phyloP scores from a whole-genome alignment of 495 filamentous ascomycete genomes.

The Beverwykella pulmonaria region DNA sequence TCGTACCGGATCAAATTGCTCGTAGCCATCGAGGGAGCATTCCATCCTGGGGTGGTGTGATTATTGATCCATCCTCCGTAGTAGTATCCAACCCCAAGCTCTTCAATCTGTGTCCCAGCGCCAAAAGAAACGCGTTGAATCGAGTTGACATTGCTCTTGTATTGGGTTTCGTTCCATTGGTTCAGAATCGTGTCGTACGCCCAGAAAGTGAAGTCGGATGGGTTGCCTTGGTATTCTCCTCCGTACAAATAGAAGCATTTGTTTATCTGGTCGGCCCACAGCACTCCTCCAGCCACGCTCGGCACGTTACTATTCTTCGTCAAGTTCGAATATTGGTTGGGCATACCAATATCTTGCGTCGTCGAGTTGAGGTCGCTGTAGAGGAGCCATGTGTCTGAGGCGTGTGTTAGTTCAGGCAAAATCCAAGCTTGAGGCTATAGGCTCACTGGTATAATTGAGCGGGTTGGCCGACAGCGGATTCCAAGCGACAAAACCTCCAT shows the following conservation, averaged over 20 bases:
- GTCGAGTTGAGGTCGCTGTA: conserved; percentile 54
- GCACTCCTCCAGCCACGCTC: conserved; percentile 48
- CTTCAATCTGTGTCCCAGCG: conserved; percentile 44
- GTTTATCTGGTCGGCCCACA: conserved; percentile 58
- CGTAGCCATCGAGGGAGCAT: conserved; percentile 46
- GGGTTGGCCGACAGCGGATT: conserved; percentile 51
- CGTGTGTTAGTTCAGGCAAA: conserved; percentile 1
- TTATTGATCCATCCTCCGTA: conserved; percentile 56
- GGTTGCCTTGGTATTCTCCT: conserved; percentile 51
- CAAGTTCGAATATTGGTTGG: conserved; percentile 54
- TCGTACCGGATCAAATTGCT: conserved; percentile 51
- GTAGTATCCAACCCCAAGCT: conserved; percentile 49
- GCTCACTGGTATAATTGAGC: conserved; percentile 53
- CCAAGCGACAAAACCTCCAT: conserved; percentile 57
- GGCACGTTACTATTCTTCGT: conserved; percentile 55
- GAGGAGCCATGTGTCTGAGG: conserved; percentile 49
- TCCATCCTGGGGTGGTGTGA: conserved; percentile 51
- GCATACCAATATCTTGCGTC: conserved; percentile 48
- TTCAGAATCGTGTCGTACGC: conserved; percentile 52
- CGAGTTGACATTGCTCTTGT: conserved; percentile 22
- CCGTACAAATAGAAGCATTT: conserved; percentile 58
- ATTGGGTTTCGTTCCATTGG: conserved; percentile 47
- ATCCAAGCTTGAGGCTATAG: background rate
- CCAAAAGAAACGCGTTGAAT: conserved; percentile 46
- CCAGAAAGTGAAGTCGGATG: conserved; percentile 47